phyloP scores from a whole-genome alignment of 805 yeast genomes.

The Sungouiella thailandica region DNA sequence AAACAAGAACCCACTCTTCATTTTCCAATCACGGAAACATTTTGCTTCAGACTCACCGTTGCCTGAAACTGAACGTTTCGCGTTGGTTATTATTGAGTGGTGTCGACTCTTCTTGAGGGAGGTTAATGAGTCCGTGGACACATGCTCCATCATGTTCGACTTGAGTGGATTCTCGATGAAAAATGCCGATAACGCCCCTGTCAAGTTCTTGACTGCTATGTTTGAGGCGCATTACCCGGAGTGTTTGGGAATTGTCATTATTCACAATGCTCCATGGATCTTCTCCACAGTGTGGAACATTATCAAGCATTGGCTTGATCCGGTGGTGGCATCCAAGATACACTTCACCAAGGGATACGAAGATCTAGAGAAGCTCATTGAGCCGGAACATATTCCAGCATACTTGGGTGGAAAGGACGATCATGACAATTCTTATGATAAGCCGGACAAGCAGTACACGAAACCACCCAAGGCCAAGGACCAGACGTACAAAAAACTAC shows the following conservation, averaged over 20 bases:
- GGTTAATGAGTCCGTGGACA: slow-evolving; percentile 64
- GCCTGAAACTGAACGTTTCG: slow-evolving; percentile 70
- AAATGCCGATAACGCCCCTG: slow-evolving; percentile 90
- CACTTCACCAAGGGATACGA: slow-evolving; percentile 67
- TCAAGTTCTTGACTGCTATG: slow-evolving; percentile 80
- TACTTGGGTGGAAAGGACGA: slow-evolving; percentile 71
- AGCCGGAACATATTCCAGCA: slow-evolving; percentile 55
- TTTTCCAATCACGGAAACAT: slow-evolving; percentile 77
- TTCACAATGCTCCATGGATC: slow-evolving; percentile 96
- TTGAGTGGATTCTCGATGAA: slow-evolving; percentile 79
- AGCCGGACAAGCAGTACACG: slow-evolving; percentile 58
- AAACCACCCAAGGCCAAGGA: slow-evolving; percentile 24
- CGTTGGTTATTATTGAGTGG: slow-evolving; percentile 73
- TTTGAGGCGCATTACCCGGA: slow-evolving; percentile 98
- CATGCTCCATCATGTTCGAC: slow-evolving; percentile 82
- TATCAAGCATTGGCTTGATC: slow-evolving; percentile 91
- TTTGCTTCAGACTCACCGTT: slow-evolving; percentile 44
- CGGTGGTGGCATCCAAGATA: slow-evolving; percentile 90
- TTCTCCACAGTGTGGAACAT: slow-evolving; percentile 93
- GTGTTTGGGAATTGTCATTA: slow-evolving; percentile 74
- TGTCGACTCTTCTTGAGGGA: slow-evolving; percentile 46
- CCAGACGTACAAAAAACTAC: slow-evolving; percentile 37
- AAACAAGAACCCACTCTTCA: slow-evolving; percentile 71
- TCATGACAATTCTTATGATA: slow-evolving; percentile 52
- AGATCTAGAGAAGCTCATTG: slow-evolving; percentile 65